Conservation (phyloP, 192 early-diverging fungal species). For the Gorgonomyces haynaldii region DNA sequence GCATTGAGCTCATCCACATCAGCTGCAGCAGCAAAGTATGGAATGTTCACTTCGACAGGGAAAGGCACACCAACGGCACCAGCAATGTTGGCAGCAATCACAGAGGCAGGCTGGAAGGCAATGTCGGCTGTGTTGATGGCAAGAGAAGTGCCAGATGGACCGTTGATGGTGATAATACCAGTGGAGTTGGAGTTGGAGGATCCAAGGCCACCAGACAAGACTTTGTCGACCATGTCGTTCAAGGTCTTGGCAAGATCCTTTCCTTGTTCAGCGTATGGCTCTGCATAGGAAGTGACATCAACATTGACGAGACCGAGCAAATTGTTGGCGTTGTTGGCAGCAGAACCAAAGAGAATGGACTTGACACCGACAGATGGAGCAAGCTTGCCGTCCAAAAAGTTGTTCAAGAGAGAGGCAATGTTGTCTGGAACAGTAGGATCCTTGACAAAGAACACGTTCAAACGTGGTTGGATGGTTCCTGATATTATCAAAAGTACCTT, state of each 20-base stretch:
- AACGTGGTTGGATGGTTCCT: constrained; percentile 6
- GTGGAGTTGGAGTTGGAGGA: constrained; percentile 4
- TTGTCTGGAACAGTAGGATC: constrained; percentile 13
- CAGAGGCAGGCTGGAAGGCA: constrained; percentile 7
- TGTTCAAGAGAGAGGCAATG: constrained; percentile 10
- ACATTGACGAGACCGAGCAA: constrained; percentile 12
- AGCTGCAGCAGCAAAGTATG: constrained; percentile 9
- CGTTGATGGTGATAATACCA: constrained; percentile 3
- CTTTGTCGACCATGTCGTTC: background rate
- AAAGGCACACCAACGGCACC: constrained; percentile 9
- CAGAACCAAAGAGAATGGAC: constrained; percentile 14
- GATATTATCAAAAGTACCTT: background rate
- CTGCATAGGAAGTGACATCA: constrained; percentile 6
- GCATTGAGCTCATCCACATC: constrained; percentile 12
- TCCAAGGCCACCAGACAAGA: background rate
- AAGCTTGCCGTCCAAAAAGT: constrained; percentile 14
- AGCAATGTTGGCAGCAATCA: background rate
- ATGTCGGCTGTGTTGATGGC: constrained; percentile 9
- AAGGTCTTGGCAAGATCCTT: constrained; percentile 7
- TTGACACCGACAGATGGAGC: constrained; percentile 4
- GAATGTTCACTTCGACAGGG: constrained; percentile 14
- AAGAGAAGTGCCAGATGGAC: constrained; percentile 3
- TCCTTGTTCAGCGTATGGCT: constrained; percentile 7
- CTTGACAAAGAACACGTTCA: constrained; percentile 10
- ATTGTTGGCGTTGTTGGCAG: constrained; percentile 10